Base-by-base conservation (phyloP, 345 rosid genomes). In the Viola odorata region DNA sequence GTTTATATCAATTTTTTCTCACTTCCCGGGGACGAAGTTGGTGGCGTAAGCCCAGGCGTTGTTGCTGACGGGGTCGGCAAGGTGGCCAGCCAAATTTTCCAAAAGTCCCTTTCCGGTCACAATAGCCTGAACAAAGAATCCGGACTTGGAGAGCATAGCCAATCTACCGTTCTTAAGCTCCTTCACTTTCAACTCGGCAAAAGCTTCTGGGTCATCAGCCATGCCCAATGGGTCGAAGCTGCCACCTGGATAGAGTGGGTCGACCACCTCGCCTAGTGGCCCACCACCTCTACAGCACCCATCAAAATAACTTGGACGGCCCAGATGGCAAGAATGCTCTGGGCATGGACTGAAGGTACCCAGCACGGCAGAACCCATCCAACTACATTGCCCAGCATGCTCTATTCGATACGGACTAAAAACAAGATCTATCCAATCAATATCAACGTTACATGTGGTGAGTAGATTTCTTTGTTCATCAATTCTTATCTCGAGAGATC, bases 11-110 rank as follows among this genome's bases (percentile, higher is more conserved):
- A n/a, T n/a, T n/a, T n/a, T n/a, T n/a, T n/a, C 50, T 45, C 50
- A 45, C 12, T 45, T 45, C 58, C 76, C 76, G 5, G 72, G 72
- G 55, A 61, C 75, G 2, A 70, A 70, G 59, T 69, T 69, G 40
- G 68, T 69, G 60, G 73, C 69, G 23, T 63, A 69, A 4, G 68
- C 73, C 73, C 73, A 63, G 4, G 73, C 73, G n/a, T 63, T 69
- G 67, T 65, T 71, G 70, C 36, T 61, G 45, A 65, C 71, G 8
- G 75, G 75, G 56, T 71, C 70, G 9, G 66, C 70, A 41, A 65
- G 58, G 66, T 71, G 70, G 58, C 61, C 75, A 0, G 70, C 70
- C 53, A 65, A 37, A 67, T 71, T 71, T 62, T 71, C 75, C 70
- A 71, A 63, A 5, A 69, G 64, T 3, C 69, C 73, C 60, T 69